phyloP scores from a whole-genome alignment of 306 rosid species.

The Lathyrus oleraceus region DNA sequence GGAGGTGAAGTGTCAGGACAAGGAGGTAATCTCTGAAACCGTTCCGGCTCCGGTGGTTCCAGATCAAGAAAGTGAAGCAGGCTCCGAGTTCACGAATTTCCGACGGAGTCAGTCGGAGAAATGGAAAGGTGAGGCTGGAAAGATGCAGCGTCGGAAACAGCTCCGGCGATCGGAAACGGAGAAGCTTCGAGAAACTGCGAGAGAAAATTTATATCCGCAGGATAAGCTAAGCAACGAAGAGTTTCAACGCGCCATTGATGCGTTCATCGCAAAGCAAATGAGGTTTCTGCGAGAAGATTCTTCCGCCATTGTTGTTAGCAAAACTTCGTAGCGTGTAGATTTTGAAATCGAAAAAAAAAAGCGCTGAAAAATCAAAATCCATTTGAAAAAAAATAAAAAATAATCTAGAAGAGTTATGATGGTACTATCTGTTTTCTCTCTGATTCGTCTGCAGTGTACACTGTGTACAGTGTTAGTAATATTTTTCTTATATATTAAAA shows the following conservation, averaged over 20 bases:
- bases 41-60: not conserved
- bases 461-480: constrained; percentile 28
- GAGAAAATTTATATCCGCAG: constrained; percentile 35
- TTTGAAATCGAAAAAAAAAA: not conserved
- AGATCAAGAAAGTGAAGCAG: not conserved
- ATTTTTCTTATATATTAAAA: not conserved
- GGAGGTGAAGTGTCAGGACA: constrained; percentile 53
- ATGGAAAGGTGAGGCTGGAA: constrained; percentile 30
- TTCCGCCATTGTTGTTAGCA: constrained; percentile 51
- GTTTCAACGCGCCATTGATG: constrained; percentile 72
- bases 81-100: constrained; percentile 25
- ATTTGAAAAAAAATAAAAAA: not conserved
- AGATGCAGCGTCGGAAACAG: not conserved
- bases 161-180: constrained; percentile 74
- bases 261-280: constrained; percentile 73
- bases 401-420: constrained; percentile 1
- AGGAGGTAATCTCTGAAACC: constrained; percentile 55
- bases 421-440: constrained; percentile 11
- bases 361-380: constrained; percentile 18
- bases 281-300: constrained; percentile 71
- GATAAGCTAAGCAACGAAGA: constrained; percentile 77
- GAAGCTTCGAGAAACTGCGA: constrained; percentile 17
- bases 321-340: constrained; percentile 17
- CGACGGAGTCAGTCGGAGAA: constrained; percentile 63
- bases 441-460: constrained; percentile 24